Base-by-base conservation (phyloP, 2,329 filamentous ascomycete species). In the Aspergillus fischeri region DNA sequence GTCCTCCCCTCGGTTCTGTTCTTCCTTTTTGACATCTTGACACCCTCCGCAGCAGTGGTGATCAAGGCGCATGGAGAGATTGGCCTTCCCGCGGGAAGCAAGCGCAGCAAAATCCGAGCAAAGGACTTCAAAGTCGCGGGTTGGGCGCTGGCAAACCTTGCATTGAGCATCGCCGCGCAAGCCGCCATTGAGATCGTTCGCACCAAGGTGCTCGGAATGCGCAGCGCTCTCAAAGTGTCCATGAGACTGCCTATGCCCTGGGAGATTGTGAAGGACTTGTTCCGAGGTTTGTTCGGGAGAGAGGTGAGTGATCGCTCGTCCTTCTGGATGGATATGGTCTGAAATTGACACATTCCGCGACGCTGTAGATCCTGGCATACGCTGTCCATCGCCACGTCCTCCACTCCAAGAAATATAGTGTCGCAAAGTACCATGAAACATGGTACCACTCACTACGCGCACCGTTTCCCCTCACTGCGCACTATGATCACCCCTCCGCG, bases 1-100 rank as follows among this genome's bases (percentile, higher is more conserved):
- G 77, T 94, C 2, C 53, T 90, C 0, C 92, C 92, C 0, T 90
- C 90, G 0, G 71, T 90, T 0, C 59, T 88, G 11, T 91, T 91
- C 66, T 83, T 94, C 1, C 67, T 86, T 3, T 87, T 96, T 68
- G 92, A 96, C 70, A 78, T 83, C 2, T 70, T 84, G 1, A 66
- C 92, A 0, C 91, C 92, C 0, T 88, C 85, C 55, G 77, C 92
- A 2, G 82, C 88, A 6, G 81, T 84, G 24, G 80, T 80, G 21
- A 75, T 93, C 72, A 96, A 96, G 70, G 80, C 85, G 51, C 84
- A 87, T 60, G 89, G 83, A 11, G 71, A 79, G 59, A 63, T 70
- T 48, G 80, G 79, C 7, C 71, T 85, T 5, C 80, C 83, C 4
- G 66, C 69, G 10, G 70, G 72, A 24, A 74, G 66, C 44, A 73